Evolutionary conservation across 2,329 filamentous ascomycete genomes (phyloP).

Genomic region (Alternaria gansuensis): DNA sequence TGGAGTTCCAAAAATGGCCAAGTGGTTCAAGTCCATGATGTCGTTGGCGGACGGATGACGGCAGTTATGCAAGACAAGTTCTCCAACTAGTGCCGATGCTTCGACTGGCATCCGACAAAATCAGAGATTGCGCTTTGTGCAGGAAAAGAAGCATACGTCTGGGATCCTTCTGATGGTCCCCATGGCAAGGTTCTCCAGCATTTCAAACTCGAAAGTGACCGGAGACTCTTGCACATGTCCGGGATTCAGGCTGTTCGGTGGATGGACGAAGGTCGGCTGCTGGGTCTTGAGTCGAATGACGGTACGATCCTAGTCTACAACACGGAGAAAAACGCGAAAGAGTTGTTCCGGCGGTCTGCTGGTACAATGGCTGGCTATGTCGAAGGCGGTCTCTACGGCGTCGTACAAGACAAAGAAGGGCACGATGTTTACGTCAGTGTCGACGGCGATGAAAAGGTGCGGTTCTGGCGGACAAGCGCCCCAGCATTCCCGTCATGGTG

Average conservation of each 20-base stretch:
- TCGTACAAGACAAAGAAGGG: slow-evolving; percentile 18
- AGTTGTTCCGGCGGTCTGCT: slow-evolving; percentile 35
- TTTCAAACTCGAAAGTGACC: slow-evolving; percentile 25
- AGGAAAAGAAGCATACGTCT: slow-evolving; percentile 33
- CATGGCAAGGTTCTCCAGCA: slow-evolving; percentile 33
- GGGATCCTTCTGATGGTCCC: slow-evolving; percentile 33
- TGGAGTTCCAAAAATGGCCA: slow-evolving; percentile 34
- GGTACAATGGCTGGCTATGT: slow-evolving; percentile 21
- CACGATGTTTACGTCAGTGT: slow-evolving; percentile 34
- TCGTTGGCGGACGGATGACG: slow-evolving; percentile 26
- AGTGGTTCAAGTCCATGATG: slow-evolving; percentile 31
- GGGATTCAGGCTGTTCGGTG: slow-evolving; percentile 25
- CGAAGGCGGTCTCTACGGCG: slow-evolving; percentile 26
- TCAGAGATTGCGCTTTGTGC: slow-evolving; percentile 35
- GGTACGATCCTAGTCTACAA: slow-evolving; percentile 39
- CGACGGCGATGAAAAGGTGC: slow-evolving; percentile 37
- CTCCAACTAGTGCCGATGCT: slow-evolving; percentile 30
- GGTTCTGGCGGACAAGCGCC: slow-evolving; percentile 34
- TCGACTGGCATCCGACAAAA: slow-evolving; percentile 40
- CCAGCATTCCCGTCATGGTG: slow-evolving; percentile 24
- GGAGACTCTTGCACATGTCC: slow-evolving; percentile 11
- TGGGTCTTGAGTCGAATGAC: slow-evolving; percentile 31
- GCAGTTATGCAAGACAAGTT: slow-evolving; percentile 26
- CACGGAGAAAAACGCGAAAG: slow-evolving; percentile 36
- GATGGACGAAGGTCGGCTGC: slow-evolving; percentile 30